phyloP scores from a whole-genome alignment of 306 rosid species.

The Dryas drummondii region DNA sequence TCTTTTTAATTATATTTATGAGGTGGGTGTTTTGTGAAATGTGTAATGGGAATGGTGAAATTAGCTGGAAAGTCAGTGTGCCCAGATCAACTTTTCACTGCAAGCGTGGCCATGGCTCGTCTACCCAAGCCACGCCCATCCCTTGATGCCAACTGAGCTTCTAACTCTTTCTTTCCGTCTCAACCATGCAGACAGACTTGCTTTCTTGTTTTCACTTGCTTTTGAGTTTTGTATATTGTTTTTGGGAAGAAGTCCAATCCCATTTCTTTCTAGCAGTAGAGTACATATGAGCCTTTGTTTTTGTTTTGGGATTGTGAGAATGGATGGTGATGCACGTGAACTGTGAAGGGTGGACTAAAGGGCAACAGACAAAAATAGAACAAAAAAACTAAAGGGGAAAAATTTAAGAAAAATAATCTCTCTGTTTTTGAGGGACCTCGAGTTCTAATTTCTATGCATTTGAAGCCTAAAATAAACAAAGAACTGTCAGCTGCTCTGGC shows the following conservation, averaged over 20 bases:
- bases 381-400: not conserved
- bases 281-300: constrained; percentile 17
- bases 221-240: constrained; percentile 22
- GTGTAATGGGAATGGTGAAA: constrained; percentile 14
- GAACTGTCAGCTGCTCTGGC: constrained; percentile 7
- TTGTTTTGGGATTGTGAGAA: constrained; percentile 33
- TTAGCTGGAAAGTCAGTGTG: constrained; percentile 15
- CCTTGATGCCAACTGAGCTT: constrained; percentile 16
- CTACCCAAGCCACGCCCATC: constrained; percentile 43
- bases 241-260: constrained; percentile 12
- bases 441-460: constrained; percentile 31
- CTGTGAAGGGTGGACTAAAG: constrained; percentile 18
- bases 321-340: constrained; percentile 45
- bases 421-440: constrained; percentile 43
- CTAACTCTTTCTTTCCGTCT: constrained; percentile 12
- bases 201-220: constrained; percentile 28
- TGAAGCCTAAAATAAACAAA: constrained; percentile 36
- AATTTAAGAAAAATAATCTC: not conserved
- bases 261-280: constrained; percentile 5
- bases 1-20: constrained; percentile 9
- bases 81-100: constrained; percentile 32
- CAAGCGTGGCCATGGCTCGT: constrained; percentile 50
- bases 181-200: constrained; percentile 19
- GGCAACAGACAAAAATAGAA: not conserved
- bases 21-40: constrained; percentile 26